Evolutionary conservation across 176 grass and related monocot genomes (phyloP).

Genomic region (Zoysia pacifica): DNA sequence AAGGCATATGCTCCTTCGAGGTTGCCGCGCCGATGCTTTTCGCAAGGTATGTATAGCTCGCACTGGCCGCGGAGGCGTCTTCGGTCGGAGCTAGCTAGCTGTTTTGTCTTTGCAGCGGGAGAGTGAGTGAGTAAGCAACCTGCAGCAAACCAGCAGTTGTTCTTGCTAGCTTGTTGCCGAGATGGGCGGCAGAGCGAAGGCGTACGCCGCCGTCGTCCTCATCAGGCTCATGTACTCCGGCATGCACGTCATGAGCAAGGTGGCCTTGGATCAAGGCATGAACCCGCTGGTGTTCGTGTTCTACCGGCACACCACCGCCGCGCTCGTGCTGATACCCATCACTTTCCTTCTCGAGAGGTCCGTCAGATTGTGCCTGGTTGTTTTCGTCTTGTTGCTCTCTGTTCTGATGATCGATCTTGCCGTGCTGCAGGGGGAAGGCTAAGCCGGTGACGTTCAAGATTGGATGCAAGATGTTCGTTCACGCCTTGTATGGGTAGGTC

Average conservation of each 20-base stretch:
- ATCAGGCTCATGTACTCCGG: constrained; percentile 71
- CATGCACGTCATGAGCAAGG: constrained; percentile 65
- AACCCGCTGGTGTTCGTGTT: constrained; percentile 70
- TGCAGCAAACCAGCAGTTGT: too few relatives aligned
- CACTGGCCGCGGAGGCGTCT: neutral
- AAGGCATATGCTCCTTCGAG: constrained; percentile 49
- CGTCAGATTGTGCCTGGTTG: neutral
- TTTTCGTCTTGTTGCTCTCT: neutral
- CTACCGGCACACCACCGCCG: constrained; percentile 64
- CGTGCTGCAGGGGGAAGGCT: constrained; percentile 52
- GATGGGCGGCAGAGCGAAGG: constrained; percentile 41
- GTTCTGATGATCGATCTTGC: constrained; percentile 17
- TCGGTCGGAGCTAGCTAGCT: too few relatives aligned
- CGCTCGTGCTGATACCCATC: constrained; percentile 55
- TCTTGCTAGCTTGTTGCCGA: constrained; percentile 11
- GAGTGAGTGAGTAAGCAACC: too few relatives aligned
- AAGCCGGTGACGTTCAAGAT: constrained; percentile 55
- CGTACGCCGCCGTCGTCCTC: constrained; percentile 39
- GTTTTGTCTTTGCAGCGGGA: too few relatives aligned
- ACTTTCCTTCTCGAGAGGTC: constrained; percentile 66
- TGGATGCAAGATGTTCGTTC: constrained; percentile 61
- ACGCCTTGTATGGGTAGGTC: constrained; percentile 61
- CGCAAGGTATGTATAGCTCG: constrained; percentile 32
- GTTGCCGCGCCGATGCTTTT: constrained; percentile 34
- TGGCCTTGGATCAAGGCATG: constrained; percentile 61